Conservation (phyloP, 352 stramenopile species). For the Stramenopiles sp. region DNA sequence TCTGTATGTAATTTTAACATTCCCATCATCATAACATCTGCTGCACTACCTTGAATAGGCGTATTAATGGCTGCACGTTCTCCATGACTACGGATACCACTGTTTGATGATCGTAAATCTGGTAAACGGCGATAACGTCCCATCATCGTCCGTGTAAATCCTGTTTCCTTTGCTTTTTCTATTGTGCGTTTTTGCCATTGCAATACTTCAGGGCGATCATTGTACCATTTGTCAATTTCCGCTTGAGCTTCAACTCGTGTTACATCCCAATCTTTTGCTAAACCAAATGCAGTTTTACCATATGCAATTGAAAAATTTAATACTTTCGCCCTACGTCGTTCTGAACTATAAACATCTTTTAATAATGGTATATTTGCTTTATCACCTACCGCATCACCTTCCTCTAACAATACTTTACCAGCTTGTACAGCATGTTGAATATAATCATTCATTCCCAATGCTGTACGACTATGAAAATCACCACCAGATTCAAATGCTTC, state of each 20-base stretch:
- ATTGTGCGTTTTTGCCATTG: constrained; percentile 84
- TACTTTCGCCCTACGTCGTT: constrained; percentile 94
- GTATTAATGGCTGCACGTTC: constrained; percentile 96
- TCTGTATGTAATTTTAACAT: constrained; percentile 93
- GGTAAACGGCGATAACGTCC: too few relatives aligned
- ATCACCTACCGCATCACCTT: constrained; percentile 67
- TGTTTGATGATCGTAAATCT: too few relatives aligned
- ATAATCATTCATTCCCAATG: constrained; percentile 98
- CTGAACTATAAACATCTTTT: constrained; percentile 90
- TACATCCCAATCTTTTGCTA: constrained; percentile 72
- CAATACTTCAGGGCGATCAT: constrained; percentile 57
- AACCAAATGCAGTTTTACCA: constrained; percentile 89
- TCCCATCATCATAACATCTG: constrained; percentile 95
- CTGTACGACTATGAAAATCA: constrained; percentile 56
- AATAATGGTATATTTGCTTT: constrained; percentile 73
- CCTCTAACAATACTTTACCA: constrained; percentile 90
- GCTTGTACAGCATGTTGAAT: constrained; percentile 79
- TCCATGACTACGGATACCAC: constrained; percentile 39
- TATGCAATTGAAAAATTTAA: constrained; percentile 99
- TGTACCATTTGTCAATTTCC: constrained; percentile 88
- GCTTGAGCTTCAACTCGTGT: constrained; percentile 44
- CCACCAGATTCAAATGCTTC: constrained; percentile 59
- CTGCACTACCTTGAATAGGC: constrained; percentile 91
- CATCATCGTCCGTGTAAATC: constrained; percentile 82
- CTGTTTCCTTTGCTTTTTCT: constrained; percentile 40